Evolutionary conservation across 2,329 filamentous ascomycete species (phyloP).

Genomic region (Colletotrichum karsti): DNA sequence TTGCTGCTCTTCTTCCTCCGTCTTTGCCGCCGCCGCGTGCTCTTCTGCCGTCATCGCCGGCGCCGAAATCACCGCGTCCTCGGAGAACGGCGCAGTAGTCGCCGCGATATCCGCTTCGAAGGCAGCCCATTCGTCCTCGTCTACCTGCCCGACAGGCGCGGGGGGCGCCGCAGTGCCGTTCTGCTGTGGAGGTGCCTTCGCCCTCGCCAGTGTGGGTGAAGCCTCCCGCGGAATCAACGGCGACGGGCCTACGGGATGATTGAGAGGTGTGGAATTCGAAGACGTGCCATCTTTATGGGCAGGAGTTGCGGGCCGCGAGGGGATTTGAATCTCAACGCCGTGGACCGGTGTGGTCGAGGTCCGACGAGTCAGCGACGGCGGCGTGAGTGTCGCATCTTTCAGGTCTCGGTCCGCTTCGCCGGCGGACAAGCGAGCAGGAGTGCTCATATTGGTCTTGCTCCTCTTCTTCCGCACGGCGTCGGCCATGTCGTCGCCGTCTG

Average conservation of each 20-base stretch:
- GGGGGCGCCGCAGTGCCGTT: slow-evolving; percentile 29
- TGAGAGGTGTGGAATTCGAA: slow-evolving; percentile 49
- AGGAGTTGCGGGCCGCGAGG: slow-evolving; percentile 70
- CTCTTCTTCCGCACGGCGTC: slow-evolving; percentile 53
- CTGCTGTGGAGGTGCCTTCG: slow-evolving; percentile 16
- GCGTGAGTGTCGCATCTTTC: slow-evolving; percentile 38
- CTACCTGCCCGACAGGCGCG: slow-evolving; percentile 43
- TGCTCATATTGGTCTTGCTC: slow-evolving; percentile 47
- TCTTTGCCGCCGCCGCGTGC: slow-evolving; percentile 60
- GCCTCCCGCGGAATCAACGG: slow-evolving; percentile 44
- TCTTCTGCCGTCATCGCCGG: slow-evolving; percentile 73
- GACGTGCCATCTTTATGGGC: slow-evolving; percentile 48
- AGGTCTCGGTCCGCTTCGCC: slow-evolving; percentile 33
- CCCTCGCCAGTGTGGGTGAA: not conserved
- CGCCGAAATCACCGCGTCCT: slow-evolving; percentile 71
- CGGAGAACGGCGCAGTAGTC: slow-evolving; percentile 43
- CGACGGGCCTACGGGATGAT: slow-evolving; percentile 39
- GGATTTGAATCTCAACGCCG: slow-evolving; percentile 69
- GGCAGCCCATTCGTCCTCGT: slow-evolving; percentile 86
- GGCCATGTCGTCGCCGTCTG: slow-evolving; percentile 45
- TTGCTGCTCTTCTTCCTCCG: slow-evolving; percentile 58
- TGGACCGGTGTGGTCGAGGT: slow-evolving; percentile 61
- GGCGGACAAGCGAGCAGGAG: slow-evolving; percentile 25
- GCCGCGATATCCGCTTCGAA: slow-evolving; percentile 84
- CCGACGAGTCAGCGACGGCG: slow-evolving; percentile 53